Evolutionary conservation across 768 basidiomycete species (phyloP).

Genomic region (Kwoniella dejecticola): DNA sequence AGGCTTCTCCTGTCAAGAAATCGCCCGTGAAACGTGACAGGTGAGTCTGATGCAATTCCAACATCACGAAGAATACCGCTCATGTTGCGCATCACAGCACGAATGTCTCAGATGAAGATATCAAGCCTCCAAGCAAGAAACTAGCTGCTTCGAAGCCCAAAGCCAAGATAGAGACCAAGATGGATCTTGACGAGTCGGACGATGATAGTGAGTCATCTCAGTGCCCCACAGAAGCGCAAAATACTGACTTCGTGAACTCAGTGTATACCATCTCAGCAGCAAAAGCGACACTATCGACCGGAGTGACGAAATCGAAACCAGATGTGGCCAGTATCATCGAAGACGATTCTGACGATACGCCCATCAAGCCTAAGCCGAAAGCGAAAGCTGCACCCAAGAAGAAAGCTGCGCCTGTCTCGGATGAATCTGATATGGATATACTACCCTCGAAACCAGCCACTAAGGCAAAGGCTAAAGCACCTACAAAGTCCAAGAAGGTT

Average conservation of each 20-base stretch:
- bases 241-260: too few species aligned
- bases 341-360: conserved; percentile 29
- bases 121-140: conserved; percentile 54
- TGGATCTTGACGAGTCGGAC: conserved; percentile 40
- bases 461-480: conserved; percentile 25
- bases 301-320: conserved; percentile 25
- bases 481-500: conserved; percentile 25
- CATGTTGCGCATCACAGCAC: conserved; percentile 2
- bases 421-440: conserved; percentile 14
- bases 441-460: conserved; percentile 9
- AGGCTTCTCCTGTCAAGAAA: conserved; percentile 30
- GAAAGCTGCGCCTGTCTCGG: conserved; percentile 16
- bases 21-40: conserved; percentile 35
- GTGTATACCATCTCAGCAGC: conserved; percentile 35
- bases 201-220: conserved; percentile 33
- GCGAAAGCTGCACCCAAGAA: conserved; percentile 35
- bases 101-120: conserved; percentile 33
- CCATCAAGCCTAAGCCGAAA: conserved; percentile 37
- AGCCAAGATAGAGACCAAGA: conserved; percentile 29
- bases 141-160: conserved; percentile 42
- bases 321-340: conserved; percentile 18
- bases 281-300: conserved; percentile 11
- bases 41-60: conserved; percentile 16
- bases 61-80: background rate
- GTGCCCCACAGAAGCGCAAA: too few species aligned